These are phyloP conservation scores for Canna indica DNA, from an alignment of 176 grass and related monocot genomes.

Conservation along the genomic window DNA sequence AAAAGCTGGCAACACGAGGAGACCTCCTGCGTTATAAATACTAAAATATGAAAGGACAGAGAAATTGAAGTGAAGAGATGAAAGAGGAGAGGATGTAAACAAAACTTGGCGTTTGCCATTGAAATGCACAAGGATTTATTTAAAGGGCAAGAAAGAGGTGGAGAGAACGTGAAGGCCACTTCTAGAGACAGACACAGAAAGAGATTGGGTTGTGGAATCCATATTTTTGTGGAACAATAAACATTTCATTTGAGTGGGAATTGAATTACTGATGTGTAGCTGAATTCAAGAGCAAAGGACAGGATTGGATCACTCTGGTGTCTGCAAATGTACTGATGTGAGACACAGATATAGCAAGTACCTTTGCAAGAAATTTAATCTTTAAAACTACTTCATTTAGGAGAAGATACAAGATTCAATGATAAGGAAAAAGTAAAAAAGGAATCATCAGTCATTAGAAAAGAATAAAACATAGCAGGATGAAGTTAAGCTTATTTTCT, in stretches of 20 bases:
- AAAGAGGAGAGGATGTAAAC: background rate
- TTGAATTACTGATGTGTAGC: no score
- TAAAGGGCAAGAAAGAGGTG: background rate
- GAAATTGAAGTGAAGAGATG: background rate
- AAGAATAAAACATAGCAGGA: no score
- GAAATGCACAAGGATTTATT: background rate
- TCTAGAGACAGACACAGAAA: background rate
- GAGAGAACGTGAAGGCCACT: background rate
- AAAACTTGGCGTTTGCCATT: background rate
- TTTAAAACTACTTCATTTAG: no score
- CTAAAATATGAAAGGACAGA: background rate
- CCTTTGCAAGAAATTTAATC: no score
- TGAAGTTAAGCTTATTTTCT: no score
- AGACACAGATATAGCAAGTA: no score
- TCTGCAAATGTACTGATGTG: no score
- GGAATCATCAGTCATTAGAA: no score
- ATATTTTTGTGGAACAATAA: background rate
- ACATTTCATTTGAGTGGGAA: no score
- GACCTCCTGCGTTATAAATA: background rate
- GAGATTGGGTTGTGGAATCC: background rate
- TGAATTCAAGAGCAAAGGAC: background rate
- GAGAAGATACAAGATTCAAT: no score
- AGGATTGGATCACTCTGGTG: background rate
- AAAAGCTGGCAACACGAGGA: conserved; percentile 2
- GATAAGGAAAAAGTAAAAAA: no score